phyloP scores from a whole-genome alignment of 1,139 yeast species.

The Diutina mesorugosa region DNA sequence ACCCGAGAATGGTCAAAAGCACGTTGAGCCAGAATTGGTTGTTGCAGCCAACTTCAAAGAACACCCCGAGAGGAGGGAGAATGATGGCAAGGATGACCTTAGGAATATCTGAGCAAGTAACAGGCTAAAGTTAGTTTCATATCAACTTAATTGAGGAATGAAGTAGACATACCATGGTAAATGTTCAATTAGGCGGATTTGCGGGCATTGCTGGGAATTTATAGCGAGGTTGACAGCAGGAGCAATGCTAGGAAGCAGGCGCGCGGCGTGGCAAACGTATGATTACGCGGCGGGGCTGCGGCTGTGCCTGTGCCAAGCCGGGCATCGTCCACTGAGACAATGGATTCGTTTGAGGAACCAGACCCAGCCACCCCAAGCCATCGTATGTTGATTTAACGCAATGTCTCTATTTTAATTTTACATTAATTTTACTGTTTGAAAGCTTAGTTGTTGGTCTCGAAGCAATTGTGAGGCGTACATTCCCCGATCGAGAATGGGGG shows the following conservation, averaged over 20 bases:
- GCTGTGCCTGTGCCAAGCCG: neutral
- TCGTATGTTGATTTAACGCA: too few relatives aligned
- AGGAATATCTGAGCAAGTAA: constrained; percentile 1
- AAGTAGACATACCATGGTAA: neutral
- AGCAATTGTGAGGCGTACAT: neutral
- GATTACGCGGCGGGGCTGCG: neutral
- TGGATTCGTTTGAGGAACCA: neutral
- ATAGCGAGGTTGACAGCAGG: neutral
- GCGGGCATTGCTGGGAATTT: neutral
- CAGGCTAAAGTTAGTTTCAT: neutral
- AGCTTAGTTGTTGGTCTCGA: neutral
- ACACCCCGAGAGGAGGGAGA: constrained; percentile 50
- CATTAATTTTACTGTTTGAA: neutral
- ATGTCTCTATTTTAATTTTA: too few relatives aligned
- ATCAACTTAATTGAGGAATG: too few relatives aligned
- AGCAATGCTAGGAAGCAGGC: neutral
- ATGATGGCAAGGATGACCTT: constrained; percentile 2
- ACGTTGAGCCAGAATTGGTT: constrained; percentile 45
- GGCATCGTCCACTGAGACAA: neutral
- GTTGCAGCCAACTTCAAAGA: constrained; percentile 54
- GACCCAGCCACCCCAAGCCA: too few relatives aligned
- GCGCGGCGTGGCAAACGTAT: neutral
- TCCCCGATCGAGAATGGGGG: neutral
- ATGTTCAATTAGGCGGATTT: neutral
- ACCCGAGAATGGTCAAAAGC: constrained; percentile 49